phyloP scores from a whole-genome alignment of 1,284 basidiomycete species.

The Tremellales sp. region DNA sequence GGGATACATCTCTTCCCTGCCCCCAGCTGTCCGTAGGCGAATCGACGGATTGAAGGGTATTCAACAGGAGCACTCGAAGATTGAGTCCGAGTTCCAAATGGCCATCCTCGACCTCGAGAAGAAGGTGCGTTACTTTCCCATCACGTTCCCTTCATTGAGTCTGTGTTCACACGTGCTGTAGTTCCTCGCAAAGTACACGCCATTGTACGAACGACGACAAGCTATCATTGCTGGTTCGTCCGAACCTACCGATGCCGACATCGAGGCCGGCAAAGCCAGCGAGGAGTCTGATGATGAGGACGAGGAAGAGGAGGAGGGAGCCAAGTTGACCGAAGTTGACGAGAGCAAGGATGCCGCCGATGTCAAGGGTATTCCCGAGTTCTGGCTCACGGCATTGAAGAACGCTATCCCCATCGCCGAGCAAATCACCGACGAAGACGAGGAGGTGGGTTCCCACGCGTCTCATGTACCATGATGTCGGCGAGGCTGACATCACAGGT shows the following conservation, averaged over 20 bases:
- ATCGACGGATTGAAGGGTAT: conserved; percentile 92
- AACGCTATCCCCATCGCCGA: conserved; percentile 85
- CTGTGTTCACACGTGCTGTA: conserved; percentile 34
- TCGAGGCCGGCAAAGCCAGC: conserved; percentile 69
- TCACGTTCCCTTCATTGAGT: too few species aligned
- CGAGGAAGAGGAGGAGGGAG: conserved; percentile 50
- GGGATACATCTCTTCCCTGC: conserved; percentile 82
- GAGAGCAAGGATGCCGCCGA: conserved; percentile 34
- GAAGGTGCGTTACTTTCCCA: conserved; percentile 60
- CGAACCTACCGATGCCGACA: conserved; percentile 74
- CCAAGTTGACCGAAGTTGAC: conserved; percentile 46
- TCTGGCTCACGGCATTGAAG: conserved; percentile 95
- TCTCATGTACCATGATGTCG: conserved; percentile 34
- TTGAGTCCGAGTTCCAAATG: conserved; percentile 93
- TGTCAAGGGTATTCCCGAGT: conserved; percentile 76
- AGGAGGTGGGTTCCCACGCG: conserved; percentile 52
- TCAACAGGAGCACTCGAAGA: conserved; percentile 85
- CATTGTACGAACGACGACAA: conserved; percentile 80
- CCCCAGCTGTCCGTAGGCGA: conserved; percentile 73
- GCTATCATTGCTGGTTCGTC: conserved; percentile 76
- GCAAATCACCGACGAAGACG: conserved; percentile 90
- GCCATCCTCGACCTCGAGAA: conserved; percentile 96
- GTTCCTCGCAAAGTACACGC: conserved; percentile 81
- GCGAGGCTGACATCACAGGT: conserved; percentile 36
- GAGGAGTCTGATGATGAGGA: conserved; percentile 56